Conservation (phyloP, 140 eudicot species). For the Flaveria floridana region DNA sequence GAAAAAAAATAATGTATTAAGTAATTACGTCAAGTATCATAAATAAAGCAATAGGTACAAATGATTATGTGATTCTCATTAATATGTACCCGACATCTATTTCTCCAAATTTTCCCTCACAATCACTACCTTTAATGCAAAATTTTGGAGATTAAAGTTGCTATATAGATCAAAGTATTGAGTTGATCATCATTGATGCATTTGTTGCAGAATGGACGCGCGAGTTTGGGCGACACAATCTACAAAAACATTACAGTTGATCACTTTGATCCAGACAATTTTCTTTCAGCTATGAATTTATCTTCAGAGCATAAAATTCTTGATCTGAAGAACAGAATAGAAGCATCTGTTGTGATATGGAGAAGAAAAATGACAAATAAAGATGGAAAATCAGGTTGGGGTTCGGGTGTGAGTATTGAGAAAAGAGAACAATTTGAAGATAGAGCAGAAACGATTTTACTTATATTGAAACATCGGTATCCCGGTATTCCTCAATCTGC, state of each 20-base stretch:
- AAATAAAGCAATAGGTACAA: background rate
- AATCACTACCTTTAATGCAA: background rate
- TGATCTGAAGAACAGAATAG: conserved; percentile 59
- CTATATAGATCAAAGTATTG: background rate
- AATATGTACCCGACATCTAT: too few relatives aligned
- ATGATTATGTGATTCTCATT: background rate
- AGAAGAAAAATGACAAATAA: conserved; percentile 64
- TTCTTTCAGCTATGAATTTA: conserved; percentile 48
- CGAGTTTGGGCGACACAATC: conserved; percentile 59
- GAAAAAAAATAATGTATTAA: background rate
- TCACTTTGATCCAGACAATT: conserved; percentile 57
- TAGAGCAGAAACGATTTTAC: conserved; percentile 65
- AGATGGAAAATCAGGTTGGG: conserved; percentile 66
- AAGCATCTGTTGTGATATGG: conserved; percentile 72
- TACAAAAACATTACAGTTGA: conserved; percentile 64
- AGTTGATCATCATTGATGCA: conserved; percentile 14
- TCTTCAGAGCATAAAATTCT: conserved; percentile 61
- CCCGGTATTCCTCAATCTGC: conserved; percentile 68
- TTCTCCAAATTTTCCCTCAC: too few relatives aligned
- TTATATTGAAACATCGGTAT: conserved; percentile 59
- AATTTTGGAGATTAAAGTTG: background rate
- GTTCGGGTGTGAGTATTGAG: conserved; percentile 59
- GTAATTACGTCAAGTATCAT: background rate
- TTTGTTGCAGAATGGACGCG: conserved; percentile 58
- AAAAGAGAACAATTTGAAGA: conserved; percentile 69